Percentiles rank a stretch among this genome's conserved stretches.
phyloP scores from a whole-genome alignment of 495 filamentous ascomycete species.

The Penicillium herquei region DNA sequence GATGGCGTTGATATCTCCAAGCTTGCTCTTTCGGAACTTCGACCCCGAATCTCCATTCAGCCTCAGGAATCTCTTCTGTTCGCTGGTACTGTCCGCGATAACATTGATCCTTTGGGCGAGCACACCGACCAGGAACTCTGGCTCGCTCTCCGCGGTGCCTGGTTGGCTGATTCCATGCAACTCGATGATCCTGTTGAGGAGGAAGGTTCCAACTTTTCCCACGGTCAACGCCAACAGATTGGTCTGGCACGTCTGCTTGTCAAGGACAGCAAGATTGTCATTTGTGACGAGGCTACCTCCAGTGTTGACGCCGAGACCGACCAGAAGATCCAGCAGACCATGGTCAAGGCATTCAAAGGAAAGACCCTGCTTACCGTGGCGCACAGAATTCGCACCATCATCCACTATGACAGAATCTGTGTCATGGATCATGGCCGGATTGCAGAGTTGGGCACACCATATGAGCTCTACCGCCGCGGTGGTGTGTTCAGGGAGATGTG shows the following conservation, averaged over 20 bases:
- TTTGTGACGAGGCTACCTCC: slow-evolving; percentile 2
- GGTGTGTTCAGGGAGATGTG: slow-evolving; percentile 2
- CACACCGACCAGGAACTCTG: slow-evolving; percentile 19
- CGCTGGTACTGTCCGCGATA: slow-evolving; percentile 29
- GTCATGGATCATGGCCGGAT: slow-evolving; percentile 1
- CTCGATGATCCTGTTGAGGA: slow-evolving; percentile 20
- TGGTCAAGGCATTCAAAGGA: neutral
- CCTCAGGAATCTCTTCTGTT: slow-evolving; percentile 37
- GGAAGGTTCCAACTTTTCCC: slow-evolving; percentile 15
- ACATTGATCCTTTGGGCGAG: slow-evolving; percentile 26
- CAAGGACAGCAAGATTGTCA: slow-evolving; percentile 14
- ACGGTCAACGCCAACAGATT: slow-evolving; percentile 44
- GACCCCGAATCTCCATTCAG: slow-evolving; percentile 25
- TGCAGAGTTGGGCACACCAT: slow-evolving; percentile 2
- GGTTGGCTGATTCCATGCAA: slow-evolving; percentile 13
- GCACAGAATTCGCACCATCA: slow-evolving; percentile 2
- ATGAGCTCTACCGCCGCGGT: neutral
- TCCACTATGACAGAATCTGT: slow-evolving; percentile 3
- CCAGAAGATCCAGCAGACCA: neutral
- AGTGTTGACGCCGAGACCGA: slow-evolving; percentile 2
- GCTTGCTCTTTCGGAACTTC: slow-evolving; percentile 12
- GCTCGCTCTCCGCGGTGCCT: slow-evolving; percentile 19
- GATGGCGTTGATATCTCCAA: slow-evolving; percentile 6
- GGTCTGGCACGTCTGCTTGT: slow-evolving; percentile 29
- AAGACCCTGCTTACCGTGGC: neutral